phyloP scores from a whole-genome alignment of 768 basidiomycete species.

The Boletus reticulatus region DNA sequence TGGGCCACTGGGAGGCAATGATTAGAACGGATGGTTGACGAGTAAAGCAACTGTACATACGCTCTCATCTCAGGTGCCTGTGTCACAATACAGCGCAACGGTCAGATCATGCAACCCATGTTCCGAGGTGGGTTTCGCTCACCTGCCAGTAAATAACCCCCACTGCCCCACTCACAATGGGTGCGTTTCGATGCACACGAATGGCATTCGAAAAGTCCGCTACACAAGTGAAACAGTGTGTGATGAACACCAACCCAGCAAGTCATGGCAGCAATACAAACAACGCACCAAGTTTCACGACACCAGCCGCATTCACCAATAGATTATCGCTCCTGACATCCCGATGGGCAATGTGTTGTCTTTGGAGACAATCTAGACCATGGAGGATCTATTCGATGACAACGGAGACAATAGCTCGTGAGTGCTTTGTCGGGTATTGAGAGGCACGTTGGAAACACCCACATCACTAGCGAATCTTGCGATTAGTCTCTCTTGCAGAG shows the following conservation, averaged over 20 bases:
- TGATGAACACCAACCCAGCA: not conserved
- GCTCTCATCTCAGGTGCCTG: conserved; percentile 73
- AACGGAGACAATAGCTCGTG: not conserved
- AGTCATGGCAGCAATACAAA: not conserved
- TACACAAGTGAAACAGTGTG: conserved; percentile 21
- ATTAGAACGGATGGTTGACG: conserved; percentile 3
- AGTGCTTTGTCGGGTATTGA: not conserved
- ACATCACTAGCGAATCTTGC: conserved; percentile 79
- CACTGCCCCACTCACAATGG: conserved; percentile 54
- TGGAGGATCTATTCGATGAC: conserved; percentile 48
- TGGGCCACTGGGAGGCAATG: conserved; percentile 43
- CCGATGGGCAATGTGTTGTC: conserved; percentile 70
- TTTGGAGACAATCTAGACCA: conserved; percentile 65
- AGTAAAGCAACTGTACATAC: conserved; percentile 39
- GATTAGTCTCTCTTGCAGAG: conserved; percentile 65
- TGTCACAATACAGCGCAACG: not conserved
- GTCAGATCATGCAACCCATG: not conserved
- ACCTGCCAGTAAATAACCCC: conserved; percentile 85
- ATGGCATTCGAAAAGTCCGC: conserved; percentile 84
- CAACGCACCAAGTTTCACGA: conserved; percentile 70
- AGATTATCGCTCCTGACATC: conserved; percentile 85
- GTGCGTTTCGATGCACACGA: conserved; percentile 48
- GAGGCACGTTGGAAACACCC: conserved; percentile 31
- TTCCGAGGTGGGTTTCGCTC: conserved; percentile 13
- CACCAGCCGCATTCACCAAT: conserved; percentile 62